Percentiles rank a stretch among this genome's conserved stretches.
Evolutionary conservation across 495 filamentous ascomycete species (phyloP).

Genomic region (Aspergillus affinis): DNA sequence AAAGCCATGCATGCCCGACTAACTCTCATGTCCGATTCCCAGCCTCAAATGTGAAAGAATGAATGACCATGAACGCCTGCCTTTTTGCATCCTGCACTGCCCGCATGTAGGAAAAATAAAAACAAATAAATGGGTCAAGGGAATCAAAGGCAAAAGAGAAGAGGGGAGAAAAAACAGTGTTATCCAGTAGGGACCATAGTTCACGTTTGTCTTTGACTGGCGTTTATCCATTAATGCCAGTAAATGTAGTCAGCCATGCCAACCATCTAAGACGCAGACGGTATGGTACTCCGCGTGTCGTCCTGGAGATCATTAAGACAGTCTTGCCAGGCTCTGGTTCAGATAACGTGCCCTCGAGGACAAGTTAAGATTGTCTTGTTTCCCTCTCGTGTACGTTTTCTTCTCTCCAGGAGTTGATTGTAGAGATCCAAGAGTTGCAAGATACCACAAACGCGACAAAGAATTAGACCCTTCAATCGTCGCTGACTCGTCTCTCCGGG

Average conservation of each 20-base stretch:
- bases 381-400: neutral
- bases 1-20: neutral
- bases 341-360: neutral
- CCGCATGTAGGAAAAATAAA: neutral
- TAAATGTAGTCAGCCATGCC: neutral
- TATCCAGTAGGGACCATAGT: neutral
- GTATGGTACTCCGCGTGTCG: neutral
- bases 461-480: constrained; percentile 22
- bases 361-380: neutral
- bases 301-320: neutral
- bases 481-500: constrained; percentile 44
- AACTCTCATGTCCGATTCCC: constrained; percentile 1
- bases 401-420: neutral
- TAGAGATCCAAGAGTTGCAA: neutral
- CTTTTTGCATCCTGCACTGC: constrained; percentile 10
- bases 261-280: neutral
- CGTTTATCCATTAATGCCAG: neutral
- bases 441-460: neutral
- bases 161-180: neutral
- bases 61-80: constrained; percentile 2
- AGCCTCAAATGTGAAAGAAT: neutral
- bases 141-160: neutral
- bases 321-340: neutral
- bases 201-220: neutral
- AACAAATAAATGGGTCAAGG: neutral